phyloP scores from a whole-genome alignment of 2,329 filamentous ascomycete species.

The Trichoderma aggressivum region DNA sequence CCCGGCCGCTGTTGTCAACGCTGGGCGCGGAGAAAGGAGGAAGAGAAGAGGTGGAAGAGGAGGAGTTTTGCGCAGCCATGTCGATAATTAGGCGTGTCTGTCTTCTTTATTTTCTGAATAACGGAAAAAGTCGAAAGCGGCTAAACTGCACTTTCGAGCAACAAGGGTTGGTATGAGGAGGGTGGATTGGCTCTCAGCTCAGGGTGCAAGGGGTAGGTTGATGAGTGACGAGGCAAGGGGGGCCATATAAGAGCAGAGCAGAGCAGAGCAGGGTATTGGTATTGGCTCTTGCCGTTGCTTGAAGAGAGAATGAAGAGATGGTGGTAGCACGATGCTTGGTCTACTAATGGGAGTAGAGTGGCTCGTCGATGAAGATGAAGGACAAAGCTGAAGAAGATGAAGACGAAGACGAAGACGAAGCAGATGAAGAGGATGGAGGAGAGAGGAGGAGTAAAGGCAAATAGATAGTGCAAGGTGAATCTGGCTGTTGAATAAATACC shows the following conservation, averaged over 20 bases:
- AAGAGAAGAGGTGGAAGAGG: not conserved
- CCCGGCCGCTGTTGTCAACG: not conserved
- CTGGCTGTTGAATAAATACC: not conserved
- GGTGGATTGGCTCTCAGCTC: not conserved
- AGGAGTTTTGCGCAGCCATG: not conserved
- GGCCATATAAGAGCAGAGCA: constrained; percentile 2
- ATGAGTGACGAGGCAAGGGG: not conserved
- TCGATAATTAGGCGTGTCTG: not conserved
- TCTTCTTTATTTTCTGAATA: not conserved
- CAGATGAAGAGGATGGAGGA: not conserved
- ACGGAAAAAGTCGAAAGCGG: not conserved
- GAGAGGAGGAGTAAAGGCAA: not conserved
- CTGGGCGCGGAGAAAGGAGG: not conserved
- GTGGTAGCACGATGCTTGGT: not conserved
- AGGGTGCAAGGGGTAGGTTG: not conserved
- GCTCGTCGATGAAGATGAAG: not conserved
- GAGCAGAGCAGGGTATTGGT: not conserved
- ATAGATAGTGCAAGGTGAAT: not conserved
- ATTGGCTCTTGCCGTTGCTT: not conserved
- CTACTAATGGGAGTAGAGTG: not conserved
- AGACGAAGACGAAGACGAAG: not conserved
- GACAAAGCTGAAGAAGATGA: not conserved
- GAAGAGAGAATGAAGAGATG: not conserved
- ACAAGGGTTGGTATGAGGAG: not conserved
- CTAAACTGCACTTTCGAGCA: not conserved